These are phyloP conservation scores for Ascochyta clinopodiicola DNA, from an alignment of 2,329 filamentous ascomycete genomes.

Conservation along the genomic window DNA sequence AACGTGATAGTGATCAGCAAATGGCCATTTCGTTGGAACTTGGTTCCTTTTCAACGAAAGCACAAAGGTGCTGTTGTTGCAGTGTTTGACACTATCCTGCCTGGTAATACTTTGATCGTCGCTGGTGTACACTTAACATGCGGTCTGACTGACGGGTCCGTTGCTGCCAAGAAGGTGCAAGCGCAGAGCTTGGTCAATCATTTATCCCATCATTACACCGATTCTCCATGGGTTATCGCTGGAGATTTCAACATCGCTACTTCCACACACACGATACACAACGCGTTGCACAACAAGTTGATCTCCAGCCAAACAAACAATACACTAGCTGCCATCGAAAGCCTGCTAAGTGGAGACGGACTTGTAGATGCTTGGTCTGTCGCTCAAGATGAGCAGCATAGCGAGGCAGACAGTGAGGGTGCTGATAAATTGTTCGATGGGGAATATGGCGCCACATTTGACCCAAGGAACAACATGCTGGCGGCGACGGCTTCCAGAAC, in stretches of 20 bases:
- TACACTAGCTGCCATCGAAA: constrained; percentile 57
- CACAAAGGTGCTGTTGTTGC: constrained; percentile 66
- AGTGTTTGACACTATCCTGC: constrained; percentile 49
- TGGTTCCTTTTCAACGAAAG: constrained; percentile 59
- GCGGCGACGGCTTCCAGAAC: constrained; percentile 62
- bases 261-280: constrained; percentile 62
- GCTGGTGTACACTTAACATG: constrained; percentile 67
- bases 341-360: constrained; percentile 53
- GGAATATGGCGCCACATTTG: constrained; percentile 70
- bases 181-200: constrained; percentile 59
- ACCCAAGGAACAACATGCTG: constrained; percentile 63
- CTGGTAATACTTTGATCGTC: constrained; percentile 54
- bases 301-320: constrained; percentile 60
- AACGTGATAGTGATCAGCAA: constrained; percentile 68
- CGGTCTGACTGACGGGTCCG: constrained; percentile 65
- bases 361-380: constrained; percentile 62
- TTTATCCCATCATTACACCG: constrained; percentile 51
- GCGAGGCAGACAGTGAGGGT: constrained; percentile 41
- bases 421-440: constrained; percentile 57
- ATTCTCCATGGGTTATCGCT: constrained; percentile 62
- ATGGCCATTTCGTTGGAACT: constrained; percentile 62
- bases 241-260: constrained; percentile 72
- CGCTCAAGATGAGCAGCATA: constrained; percentile 54
- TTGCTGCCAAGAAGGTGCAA: constrained; percentile 64
- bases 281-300: constrained; percentile 59